A percentile compares a stretch with the other conserved stretches of the same genome.
phyloP scores from a whole-genome alignment of 1,284 basidiomycete genomes.

The Cryptococcus floricola region DNA sequence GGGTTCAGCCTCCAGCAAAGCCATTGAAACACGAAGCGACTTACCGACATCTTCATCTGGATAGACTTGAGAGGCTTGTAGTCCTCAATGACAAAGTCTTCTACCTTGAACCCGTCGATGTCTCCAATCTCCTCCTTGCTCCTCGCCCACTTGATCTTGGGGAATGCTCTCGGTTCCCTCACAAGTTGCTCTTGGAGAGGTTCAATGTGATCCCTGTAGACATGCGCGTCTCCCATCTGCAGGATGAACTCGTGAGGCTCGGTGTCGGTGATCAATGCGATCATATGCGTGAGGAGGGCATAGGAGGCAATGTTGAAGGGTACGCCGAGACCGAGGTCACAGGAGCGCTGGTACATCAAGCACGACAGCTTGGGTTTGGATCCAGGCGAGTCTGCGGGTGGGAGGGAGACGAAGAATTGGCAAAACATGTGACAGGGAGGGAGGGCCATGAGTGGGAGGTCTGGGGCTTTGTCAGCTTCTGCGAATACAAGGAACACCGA shows the following conservation, averaged over 20 bases:
- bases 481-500: background rate
- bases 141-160: conserved; percentile 69
- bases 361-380: conserved; percentile 75
- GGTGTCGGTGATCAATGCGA: conserved; percentile 83
- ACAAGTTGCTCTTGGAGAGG: conserved; percentile 77
- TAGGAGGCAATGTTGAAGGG: conserved; percentile 99
- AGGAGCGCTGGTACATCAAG: conserved; percentile 97
- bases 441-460: conserved; percentile 88
- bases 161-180: conserved; percentile 76
- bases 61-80: conserved; percentile 84
- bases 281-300: conserved; percentile 92
- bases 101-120: conserved; percentile 77
- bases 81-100: conserved; percentile 79
- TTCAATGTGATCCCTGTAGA: conserved; percentile 88
- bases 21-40: conserved; percentile 5
- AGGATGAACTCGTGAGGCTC: conserved; percentile 84
- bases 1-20: background rate
- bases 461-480: conserved; percentile 50
- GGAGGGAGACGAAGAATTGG: conserved; percentile 92
- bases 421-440: conserved; percentile 98
- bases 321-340: conserved; percentile 92
- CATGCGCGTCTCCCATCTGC: conserved; percentile 94
- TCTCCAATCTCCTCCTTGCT: conserved; percentile 55
- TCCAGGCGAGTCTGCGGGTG: conserved; percentile 51
- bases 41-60: conserved; percentile 96